A percentile compares a stretch with the other conserved stretches of the same genome.
These are phyloP conservation scores for Kluyveromyces wickerhamii DNA, from an alignment of 805 yeast species.

Conservation along the genomic window DNA sequence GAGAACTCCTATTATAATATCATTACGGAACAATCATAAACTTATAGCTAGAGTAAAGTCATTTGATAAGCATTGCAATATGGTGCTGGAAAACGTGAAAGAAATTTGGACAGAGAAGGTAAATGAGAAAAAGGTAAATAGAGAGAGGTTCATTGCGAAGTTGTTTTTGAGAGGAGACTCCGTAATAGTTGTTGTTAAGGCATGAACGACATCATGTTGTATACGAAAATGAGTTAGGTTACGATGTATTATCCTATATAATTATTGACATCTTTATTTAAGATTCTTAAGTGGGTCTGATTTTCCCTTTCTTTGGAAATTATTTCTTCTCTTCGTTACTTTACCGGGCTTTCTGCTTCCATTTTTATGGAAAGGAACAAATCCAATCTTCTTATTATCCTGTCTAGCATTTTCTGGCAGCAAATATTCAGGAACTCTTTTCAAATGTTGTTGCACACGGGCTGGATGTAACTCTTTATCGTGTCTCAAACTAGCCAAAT, in stretches of 20 bases:
- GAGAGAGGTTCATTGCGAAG: conserved; percentile 78
- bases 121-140: conserved; percentile 49
- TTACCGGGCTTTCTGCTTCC: conserved; percentile 30
- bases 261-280: conserved; percentile 27
- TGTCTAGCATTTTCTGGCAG: conserved; percentile 71
- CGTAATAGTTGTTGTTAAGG: conserved; percentile 70
- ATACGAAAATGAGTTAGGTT: not conserved
- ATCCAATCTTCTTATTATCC: conserved; percentile 50
- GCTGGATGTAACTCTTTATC: conserved; percentile 83
- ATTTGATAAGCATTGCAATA: conserved; percentile 91
- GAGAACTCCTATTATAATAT: conserved; percentile 72
- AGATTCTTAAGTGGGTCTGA: conserved; percentile 60
- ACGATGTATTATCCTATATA: not conserved
- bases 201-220: no score
- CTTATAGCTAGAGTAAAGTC: conserved; percentile 85
- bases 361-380: conserved; percentile 61
- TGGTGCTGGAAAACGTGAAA: conserved; percentile 86
- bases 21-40: conserved; percentile 90
- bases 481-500: conserved; percentile 79
- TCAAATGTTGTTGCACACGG: conserved; percentile 75
- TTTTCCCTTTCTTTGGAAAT: conserved; percentile 34
- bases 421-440: conserved; percentile 86
- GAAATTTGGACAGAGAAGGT: conserved; percentile 72
- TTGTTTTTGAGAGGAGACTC: conserved; percentile 94
- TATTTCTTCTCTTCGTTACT: conserved; percentile 37